Conservation (phyloP, 1,139 yeast genomes). For the Magnusiomyces sp. region DNA sequence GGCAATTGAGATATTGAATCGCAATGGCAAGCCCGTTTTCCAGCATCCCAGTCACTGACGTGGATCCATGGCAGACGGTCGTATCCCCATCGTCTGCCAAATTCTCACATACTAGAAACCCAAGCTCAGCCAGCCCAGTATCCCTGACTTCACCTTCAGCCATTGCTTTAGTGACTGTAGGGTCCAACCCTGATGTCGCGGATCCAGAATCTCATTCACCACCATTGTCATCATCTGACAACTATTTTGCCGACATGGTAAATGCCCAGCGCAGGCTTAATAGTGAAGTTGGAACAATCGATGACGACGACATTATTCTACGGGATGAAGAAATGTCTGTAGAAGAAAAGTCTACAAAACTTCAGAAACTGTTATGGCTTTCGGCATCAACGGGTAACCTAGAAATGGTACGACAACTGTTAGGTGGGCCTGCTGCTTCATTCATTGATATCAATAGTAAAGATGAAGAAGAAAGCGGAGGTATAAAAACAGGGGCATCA, state of each 20-base stretch:
- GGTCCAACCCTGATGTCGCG: neutral
- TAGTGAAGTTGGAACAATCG: neutral
- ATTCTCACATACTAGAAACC: neutral
- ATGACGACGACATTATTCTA: conserved; percentile 22
- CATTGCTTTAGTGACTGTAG: neutral
- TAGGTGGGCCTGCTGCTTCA: conserved; percentile 22
- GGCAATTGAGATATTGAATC: neutral
- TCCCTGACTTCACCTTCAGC: neutral
- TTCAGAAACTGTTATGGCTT: conserved; percentile 26
- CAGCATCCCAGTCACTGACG: neutral
- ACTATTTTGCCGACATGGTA: no score
- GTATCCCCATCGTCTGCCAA: neutral
- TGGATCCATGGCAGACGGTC: neutral
- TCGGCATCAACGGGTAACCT: conserved; percentile 33
- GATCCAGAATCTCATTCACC: neutral
- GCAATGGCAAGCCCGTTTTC: neutral
- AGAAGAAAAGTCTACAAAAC: conserved; percentile 19
- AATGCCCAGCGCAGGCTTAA: no score
- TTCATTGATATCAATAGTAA: conserved; percentile 29
- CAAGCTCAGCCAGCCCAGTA: neutral
- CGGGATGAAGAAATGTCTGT: conserved; percentile 19
- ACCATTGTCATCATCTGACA: neutral
- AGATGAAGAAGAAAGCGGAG: conserved; percentile 25
- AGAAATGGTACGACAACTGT: conserved; percentile 24
- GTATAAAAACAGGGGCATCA: conserved; percentile 26